phyloP scores from a whole-genome alignment of 1,139 yeast genomes.

The Petasospora fabianii region DNA sequence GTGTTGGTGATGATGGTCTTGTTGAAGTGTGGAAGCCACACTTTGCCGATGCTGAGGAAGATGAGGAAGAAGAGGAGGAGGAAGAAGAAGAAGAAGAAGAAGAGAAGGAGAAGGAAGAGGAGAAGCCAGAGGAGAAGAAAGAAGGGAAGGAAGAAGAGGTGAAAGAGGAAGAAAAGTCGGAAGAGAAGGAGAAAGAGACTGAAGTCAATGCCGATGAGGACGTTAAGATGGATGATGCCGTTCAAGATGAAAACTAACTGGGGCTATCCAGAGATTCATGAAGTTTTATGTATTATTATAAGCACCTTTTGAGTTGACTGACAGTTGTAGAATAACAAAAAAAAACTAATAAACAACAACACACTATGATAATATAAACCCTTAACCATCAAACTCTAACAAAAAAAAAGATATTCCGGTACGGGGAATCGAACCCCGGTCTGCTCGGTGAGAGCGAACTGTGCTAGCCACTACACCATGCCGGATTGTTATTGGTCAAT shows the following conservation, averaged over 20 bases:
- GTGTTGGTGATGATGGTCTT: constrained; percentile 77
- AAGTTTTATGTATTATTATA: no score
- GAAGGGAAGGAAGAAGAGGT: constrained; percentile 16
- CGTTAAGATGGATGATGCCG: no score
- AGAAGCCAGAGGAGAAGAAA: constrained; percentile 32
- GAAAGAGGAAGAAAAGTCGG: constrained; percentile 11
- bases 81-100: constrained; percentile 33
- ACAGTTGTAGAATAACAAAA: no score
- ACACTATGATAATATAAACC: no score
- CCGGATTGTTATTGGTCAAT: constrained; percentile 10
- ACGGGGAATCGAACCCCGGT: constrained; percentile 20
- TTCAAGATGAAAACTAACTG: no score
- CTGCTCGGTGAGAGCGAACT: constrained; percentile 20
- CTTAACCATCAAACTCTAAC: neutral
- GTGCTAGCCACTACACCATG: constrained; percentile 18
- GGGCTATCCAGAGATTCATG: no score
- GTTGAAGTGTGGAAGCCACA: constrained; percentile 75
- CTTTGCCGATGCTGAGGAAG: constrained; percentile 35
- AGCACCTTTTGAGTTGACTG: no score
- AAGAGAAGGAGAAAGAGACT: no score
- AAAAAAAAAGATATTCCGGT: constrained; percentile 11
- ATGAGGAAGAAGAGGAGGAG: constrained; percentile 35
- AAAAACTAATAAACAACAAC: no score
- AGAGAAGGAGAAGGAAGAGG: constrained; percentile 19
- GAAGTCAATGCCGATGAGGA: no score